These are phyloP conservation scores for Talaromyces liani DNA, from an alignment of 495 filamentous ascomycete genomes.

Conservation along the genomic window DNA sequence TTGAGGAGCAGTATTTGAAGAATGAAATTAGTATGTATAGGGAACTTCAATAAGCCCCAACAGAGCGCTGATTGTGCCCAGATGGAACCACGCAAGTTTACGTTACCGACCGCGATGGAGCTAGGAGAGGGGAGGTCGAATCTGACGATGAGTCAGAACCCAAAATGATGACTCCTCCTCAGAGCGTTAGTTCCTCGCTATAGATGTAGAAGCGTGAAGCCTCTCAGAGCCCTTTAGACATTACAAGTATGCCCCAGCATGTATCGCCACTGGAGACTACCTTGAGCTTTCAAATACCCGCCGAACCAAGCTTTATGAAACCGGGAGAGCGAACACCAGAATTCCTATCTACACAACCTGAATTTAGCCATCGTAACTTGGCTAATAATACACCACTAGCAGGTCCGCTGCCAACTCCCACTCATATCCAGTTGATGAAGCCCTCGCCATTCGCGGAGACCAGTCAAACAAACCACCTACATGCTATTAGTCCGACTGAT, in stretches of 20 bases:
- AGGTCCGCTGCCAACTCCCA: too few species aligned
- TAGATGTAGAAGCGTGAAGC: slow-evolving; percentile 19
- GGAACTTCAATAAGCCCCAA: neutral
- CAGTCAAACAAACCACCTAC: slow-evolving; percentile 11
- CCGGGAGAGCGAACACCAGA: too few species aligned
- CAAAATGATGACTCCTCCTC: slow-evolving; percentile 13
- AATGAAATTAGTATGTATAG: slow-evolving; percentile 42
- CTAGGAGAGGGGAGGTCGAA: neutral
- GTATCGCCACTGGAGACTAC: neutral
- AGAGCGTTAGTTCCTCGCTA: slow-evolving; percentile 23
- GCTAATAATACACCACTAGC: too few species aligned
- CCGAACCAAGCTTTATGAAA: too few species aligned
- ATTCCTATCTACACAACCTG: too few species aligned
- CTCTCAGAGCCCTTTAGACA: neutral
- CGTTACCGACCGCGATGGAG: slow-evolving; percentile 13
- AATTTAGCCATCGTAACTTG: too few species aligned
- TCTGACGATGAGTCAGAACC: slow-evolving; percentile 7
- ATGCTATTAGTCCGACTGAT: slow-evolving; percentile 14
- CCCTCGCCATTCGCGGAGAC: slow-evolving; percentile 21
- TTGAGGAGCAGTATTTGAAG: slow-evolving; percentile 44
- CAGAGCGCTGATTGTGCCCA: slow-evolving; percentile 11
- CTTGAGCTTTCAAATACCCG: too few species aligned
- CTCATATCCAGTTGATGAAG: too few species aligned
- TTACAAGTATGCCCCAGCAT: neutral
- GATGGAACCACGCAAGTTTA: slow-evolving; percentile 32